Evolutionary conservation across 2,329 filamentous ascomycete genomes (phyloP).

Genomic region (Colletotrichum brevisporum): DNA sequence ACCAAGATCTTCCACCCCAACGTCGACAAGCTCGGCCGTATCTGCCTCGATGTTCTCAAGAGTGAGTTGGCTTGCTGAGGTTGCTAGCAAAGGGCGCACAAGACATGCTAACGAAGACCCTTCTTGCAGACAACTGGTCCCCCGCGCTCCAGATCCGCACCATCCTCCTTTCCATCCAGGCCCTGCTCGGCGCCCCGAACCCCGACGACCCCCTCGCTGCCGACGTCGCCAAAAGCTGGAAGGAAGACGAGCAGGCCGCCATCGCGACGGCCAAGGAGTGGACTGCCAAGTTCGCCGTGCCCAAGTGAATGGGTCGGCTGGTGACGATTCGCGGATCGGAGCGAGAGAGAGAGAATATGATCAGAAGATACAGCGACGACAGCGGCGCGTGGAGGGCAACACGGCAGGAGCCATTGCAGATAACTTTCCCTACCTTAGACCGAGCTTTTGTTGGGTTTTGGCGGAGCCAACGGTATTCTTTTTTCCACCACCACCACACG

Average conservation of each 20-base stretch:
- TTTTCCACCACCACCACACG: not conserved
- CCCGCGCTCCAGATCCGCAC: conserved; percentile 97
- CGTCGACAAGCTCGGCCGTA: conserved; percentile 96
- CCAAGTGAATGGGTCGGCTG: conserved; percentile 43
- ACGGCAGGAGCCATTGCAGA: conserved; percentile 6
- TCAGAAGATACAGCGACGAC: not conserved
- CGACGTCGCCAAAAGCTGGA: conserved; percentile 98
- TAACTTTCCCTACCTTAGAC: conserved; percentile 9
- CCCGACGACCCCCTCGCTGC: conserved; percentile 98
- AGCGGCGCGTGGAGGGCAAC: conserved; percentile 14
- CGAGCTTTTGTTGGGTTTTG: conserved; percentile 12
- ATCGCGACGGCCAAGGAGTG: conserved; percentile 94
- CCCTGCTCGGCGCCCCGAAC: conserved; percentile 94
- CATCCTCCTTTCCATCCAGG: conserved; percentile 98
- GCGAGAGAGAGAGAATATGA: not conserved
- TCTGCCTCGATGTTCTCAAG: conserved; percentile 97
- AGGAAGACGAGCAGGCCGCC: conserved; percentile 92
- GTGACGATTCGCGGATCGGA: not conserved
- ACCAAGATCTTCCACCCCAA: conserved; percentile 99
- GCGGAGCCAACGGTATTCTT: conserved; percentile 9
- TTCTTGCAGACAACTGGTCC: conserved; percentile 90
- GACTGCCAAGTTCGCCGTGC: conserved; percentile 85
- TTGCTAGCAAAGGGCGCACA: not conserved
- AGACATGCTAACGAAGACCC: conserved; percentile 20
- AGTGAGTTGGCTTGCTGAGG: conserved; percentile 68